Conservation (phyloP, 1,284 basidiomycete genomes). For the Schizophyllum amplum region DNA sequence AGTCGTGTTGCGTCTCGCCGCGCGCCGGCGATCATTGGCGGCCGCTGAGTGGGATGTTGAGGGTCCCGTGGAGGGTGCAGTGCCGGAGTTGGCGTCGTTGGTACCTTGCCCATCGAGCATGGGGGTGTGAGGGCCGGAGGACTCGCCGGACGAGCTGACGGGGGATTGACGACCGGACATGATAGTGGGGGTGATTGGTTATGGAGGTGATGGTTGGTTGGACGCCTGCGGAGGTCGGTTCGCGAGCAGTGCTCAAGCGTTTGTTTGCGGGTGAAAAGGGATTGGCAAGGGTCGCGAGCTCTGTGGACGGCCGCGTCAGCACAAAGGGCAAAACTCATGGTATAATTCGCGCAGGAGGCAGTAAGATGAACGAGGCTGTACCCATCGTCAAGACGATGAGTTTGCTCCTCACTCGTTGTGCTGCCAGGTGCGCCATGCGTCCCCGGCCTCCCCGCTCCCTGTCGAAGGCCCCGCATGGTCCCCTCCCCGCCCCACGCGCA, state of each 20-base stretch:
- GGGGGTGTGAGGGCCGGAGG: conserved; percentile 16
- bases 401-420: too few species aligned
- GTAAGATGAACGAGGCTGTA: conserved; percentile 8
- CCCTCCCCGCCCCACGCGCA: not conserved
- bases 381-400: too few species aligned
- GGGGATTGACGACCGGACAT: conserved; percentile 31
- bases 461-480: not conserved
- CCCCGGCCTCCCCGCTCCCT: too few species aligned
- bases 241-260: conserved; percentile 72
- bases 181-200: conserved; percentile 11
- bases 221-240: conserved; percentile 16
- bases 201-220: conserved; percentile 15
- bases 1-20: conserved; percentile 79
- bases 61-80: conserved; percentile 20
- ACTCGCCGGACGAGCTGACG: conserved; percentile 5
- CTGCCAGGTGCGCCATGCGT: too few species aligned
- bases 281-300: conserved; percentile 95
- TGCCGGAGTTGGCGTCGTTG: conserved; percentile 18
- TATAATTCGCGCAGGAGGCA: conserved; percentile 3
- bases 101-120: not conserved
- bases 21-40: conserved; percentile 58
- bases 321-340: not conserved
- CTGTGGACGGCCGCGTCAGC: conserved; percentile 28
- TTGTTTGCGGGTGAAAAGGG: conserved; percentile 38
- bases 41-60: conserved; percentile 18